phyloP scores from a whole-genome alignment of 2,329 filamentous ascomycete species.

The Fusarium equiseti region DNA sequence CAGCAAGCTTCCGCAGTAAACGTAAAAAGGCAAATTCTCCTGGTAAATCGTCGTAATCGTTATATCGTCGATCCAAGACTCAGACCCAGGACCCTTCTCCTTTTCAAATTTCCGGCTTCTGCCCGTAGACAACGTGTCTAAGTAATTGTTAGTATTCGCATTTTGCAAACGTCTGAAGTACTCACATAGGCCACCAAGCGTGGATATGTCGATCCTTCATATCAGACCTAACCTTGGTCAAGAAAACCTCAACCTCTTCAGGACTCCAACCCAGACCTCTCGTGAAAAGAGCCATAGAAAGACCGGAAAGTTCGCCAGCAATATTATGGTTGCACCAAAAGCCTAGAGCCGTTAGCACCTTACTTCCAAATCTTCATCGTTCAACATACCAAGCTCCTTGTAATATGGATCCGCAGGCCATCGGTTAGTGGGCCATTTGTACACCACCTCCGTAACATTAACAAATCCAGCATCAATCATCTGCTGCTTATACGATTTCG shows the following conservation, averaged over 20 bases:
- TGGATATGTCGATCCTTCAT: constrained; percentile 53
- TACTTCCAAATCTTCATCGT: rapidly evolving
- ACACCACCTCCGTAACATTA: constrained; percentile 61
- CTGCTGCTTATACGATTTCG: constrained; percentile 50
- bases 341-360: constrained; percentile 48
- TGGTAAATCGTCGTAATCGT: neutral
- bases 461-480: constrained; percentile 66
- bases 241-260: constrained; percentile 51
- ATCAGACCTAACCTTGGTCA: constrained; percentile 51
- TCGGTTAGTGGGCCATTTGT: constrained; percentile 62
- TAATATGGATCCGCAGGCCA: constrained; percentile 65
- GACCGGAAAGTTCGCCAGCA: constrained; percentile 50
- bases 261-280: constrained; percentile 52
- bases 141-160: rapidly evolving
- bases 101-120: constrained; percentile 32
- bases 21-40: no score
- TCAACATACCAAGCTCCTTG: constrained; percentile 61
- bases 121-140: constrained; percentile 45
- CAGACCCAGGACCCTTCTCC: neutral
- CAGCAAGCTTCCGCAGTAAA: neutral
- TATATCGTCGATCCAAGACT: neutral
- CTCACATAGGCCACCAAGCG: constrained; percentile 56
- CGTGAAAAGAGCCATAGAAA: constrained; percentile 56
- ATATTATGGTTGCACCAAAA: constrained; percentile 53
- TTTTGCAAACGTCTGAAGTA: rapidly evolving